Percentiles rank a stretch among this genome's conserved stretches.
Evolutionary conservation across 805 yeast genomes (phyloP).

Genomic region (Saccharomyces jurei): DNA sequence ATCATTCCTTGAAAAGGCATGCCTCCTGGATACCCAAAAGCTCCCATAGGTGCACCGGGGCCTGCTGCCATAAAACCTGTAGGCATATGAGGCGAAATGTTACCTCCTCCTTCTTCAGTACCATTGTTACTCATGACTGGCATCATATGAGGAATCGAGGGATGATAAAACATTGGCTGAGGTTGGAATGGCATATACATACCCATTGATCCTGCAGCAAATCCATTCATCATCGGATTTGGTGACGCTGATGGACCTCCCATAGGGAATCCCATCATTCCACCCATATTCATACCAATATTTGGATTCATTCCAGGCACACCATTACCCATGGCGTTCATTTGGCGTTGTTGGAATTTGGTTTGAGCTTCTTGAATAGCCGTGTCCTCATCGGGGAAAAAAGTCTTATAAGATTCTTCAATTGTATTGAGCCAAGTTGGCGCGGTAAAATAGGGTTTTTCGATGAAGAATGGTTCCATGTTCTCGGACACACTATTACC

Average conservation of each 20-base stretch:
- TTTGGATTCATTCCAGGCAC: slow-evolving; percentile 14
- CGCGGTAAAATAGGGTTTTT: slow-evolving; percentile 60
- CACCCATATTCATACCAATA: slow-evolving; percentile 24
- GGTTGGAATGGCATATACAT: slow-evolving; percentile 32
- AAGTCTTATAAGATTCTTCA: slow-evolving; percentile 46
- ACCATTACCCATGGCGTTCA: slow-evolving; percentile 21
- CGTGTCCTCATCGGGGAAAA: slow-evolving; percentile 39
- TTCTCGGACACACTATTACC: slow-evolving; percentile 15
- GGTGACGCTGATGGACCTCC: slow-evolving; percentile 16
- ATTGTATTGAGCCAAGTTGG: slow-evolving; percentile 68
- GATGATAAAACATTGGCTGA: slow-evolving; percentile 27
- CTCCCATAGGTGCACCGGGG: slow-evolving; percentile 14
- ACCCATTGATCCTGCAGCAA: slow-evolving; percentile 16
- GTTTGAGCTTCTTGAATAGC: slow-evolving; percentile 25
- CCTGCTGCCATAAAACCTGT: slow-evolving; percentile 22
- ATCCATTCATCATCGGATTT: slow-evolving; percentile 23
- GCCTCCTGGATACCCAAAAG: slow-evolving; percentile 24
- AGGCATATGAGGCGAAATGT: slow-evolving; percentile 21
- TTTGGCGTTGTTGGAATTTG: slow-evolving; percentile 28
- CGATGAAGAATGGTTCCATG: slow-evolving; percentile 37
- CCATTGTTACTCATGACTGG: slow-evolving; percentile 22
- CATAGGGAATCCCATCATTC: slow-evolving; percentile 28
- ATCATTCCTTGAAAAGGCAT: slow-evolving; percentile 24
- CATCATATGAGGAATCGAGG: slow-evolving; percentile 28
- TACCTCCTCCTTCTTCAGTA: slow-evolving; percentile 2